Evolutionary conservation across 441 rosid genomes (phyloP).

Genomic region (Eutrema salsugineum): DNA sequence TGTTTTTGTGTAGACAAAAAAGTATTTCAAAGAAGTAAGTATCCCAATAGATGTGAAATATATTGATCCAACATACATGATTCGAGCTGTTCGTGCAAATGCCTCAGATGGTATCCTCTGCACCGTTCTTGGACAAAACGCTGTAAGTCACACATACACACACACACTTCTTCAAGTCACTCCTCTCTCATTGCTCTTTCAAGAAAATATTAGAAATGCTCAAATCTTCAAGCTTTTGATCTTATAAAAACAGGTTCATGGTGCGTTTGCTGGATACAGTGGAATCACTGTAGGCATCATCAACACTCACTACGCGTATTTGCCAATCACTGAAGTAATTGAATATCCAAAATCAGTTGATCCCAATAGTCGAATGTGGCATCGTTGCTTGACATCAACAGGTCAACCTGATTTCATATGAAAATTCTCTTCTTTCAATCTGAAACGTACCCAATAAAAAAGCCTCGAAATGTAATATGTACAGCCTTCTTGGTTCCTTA

Average conservation of each 20-base stretch:
- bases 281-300: conserved; percentile 93
- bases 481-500: conserved; percentile 16
- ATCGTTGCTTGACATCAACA: conserved; percentile 98
- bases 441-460: background rate
- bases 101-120: conserved; percentile 97
- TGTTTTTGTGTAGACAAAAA: conserved; percentile 53
- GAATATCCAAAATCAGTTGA: conserved; percentile 79
- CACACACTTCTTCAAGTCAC: background rate
- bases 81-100: conserved; percentile 94
- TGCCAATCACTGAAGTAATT: conserved; percentile 92
- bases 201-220: background rate
- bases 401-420: conserved; percentile 94
- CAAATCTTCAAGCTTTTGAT: background rate
- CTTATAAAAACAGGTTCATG: conserved; percentile 68
- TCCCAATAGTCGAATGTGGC: conserved; percentile 99
- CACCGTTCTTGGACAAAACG: conserved; percentile 96
- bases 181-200: background rate
- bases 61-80: conserved; percentile 99
- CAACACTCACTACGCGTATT: conserved; percentile 95
- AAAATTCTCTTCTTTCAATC: background rate
- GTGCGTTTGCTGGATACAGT: conserved; percentile 95
- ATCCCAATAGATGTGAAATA: conserved; percentile 83
- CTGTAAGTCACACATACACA: conserved; percentile 47
- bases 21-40: conserved; percentile 65
- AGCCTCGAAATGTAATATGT: conserved; percentile 17